These are phyloP conservation scores for Neurospora sp. DNA, from an alignment of 495 filamentous ascomycete genomes.

Conservation along the genomic window DNA sequence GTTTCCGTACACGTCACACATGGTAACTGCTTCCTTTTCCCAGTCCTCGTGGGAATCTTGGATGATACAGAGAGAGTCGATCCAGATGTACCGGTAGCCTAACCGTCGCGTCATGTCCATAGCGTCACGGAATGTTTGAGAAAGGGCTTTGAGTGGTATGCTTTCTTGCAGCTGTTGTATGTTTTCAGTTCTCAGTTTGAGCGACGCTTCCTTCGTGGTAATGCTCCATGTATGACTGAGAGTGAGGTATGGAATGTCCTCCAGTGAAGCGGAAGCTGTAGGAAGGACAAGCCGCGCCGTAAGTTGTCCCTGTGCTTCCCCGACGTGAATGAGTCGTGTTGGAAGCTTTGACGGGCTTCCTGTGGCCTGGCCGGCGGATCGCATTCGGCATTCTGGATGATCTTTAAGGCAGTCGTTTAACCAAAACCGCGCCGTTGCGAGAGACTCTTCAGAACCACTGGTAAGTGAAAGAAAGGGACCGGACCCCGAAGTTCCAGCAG, in stretches of 20 bases:
- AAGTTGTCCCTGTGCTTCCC: not conserved
- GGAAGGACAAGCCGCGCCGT: not conserved
- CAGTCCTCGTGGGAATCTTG: conserved; percentile 6
- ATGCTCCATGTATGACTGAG: not conserved
- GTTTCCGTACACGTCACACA: not conserved
- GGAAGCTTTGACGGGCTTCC: not conserved
- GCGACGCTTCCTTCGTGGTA: not conserved
- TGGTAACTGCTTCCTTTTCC: not conserved
- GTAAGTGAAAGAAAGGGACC: not conserved
- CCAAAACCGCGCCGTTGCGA: not conserved
- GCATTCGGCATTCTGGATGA: not conserved
- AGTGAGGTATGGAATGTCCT: not conserved
- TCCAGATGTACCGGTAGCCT: conserved; percentile 22
- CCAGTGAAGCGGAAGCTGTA: not conserved
- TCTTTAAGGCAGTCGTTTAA: not conserved
- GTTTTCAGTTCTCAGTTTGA: not conserved
- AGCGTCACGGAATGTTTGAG: conserved; percentile 1
- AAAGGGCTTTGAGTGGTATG: not conserved
- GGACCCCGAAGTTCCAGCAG: not conserved
- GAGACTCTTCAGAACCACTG: not conserved
- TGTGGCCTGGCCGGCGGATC: not conserved
- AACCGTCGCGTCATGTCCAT: conserved; percentile 10
- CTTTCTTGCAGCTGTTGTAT: not conserved
- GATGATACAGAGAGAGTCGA: conserved; percentile 23
- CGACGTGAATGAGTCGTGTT: not conserved